phyloP scores from a whole-genome alignment of 345 rosid species.

The Arabis alpina region DNA sequence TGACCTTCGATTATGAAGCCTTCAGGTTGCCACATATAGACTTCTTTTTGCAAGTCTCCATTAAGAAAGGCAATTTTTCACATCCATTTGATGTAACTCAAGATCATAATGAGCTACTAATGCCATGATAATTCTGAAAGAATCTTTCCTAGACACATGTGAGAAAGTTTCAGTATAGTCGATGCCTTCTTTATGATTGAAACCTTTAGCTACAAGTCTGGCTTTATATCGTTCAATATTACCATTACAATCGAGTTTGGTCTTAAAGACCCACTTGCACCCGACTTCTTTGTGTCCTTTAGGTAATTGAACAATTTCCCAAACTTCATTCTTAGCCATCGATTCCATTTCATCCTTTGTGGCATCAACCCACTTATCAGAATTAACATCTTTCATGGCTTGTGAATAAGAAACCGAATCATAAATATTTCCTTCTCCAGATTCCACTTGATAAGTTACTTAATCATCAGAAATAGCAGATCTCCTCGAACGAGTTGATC shows the following conservation, averaged over 20 bases:
- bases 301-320: not conserved
- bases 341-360: not conserved
- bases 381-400: slow-evolving; percentile 9
- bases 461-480: not conserved
- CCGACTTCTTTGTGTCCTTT: slow-evolving; percentile 1
- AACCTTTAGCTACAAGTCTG: slow-evolving; percentile 15
- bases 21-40: slow-evolving; percentile 6
- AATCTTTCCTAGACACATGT: not conserved
- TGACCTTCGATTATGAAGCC: slow-evolving; percentile 14
- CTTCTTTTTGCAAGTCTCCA: not conserved
- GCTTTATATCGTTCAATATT: not conserved
- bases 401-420: slow-evolving; percentile 10
- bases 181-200: not conserved
- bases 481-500: not conserved
- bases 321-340: not conserved
- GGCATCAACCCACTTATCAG: slow-evolving; percentile 13
- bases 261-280: slow-evolving; percentile 23
- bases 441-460: not conserved
- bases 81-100: slow-evolving; percentile 22
- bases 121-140: not conserved
- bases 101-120: slow-evolving; percentile 5
- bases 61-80: slow-evolving; percentile 17
- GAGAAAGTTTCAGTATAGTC: slow-evolving; percentile 16
- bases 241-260: not conserved
- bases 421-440: not conserved